These are phyloP conservation scores for Rostrohypoxylon terebratum DNA, from an alignment of 495 filamentous ascomycete genomes.

Conservation along the genomic window DNA sequence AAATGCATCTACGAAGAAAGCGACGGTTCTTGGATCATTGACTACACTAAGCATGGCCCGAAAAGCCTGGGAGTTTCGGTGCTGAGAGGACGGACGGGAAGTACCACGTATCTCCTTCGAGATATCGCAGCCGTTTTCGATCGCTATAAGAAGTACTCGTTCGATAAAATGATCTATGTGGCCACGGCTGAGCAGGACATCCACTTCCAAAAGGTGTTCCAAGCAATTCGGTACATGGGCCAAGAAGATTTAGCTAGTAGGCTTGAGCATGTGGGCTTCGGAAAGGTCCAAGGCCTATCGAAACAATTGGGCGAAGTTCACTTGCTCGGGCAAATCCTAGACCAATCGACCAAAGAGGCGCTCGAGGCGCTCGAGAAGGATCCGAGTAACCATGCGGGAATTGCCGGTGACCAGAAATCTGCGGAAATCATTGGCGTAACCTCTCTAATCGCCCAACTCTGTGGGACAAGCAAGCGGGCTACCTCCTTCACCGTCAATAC, in stretches of 20 bases:
- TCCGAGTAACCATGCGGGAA: neutral
- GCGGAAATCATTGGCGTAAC: conserved; percentile 3
- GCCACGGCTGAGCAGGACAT: conserved; percentile 3
- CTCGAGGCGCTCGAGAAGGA: neutral
- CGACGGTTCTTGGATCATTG: conserved; percentile 16
- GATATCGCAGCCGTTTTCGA: conserved; percentile 13
- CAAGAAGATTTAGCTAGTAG: neutral
- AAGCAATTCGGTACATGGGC: conserved; percentile 10
- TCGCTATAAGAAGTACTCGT: conserved; percentile 3
- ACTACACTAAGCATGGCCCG: conserved; percentile 4
- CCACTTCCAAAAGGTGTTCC: conserved; percentile 11
- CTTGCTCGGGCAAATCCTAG: conserved; percentile 8
- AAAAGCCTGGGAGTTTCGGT: conserved; percentile 8
- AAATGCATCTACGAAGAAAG: conserved; percentile 11
- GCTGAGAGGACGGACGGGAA: neutral
- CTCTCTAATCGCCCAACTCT: conserved; percentile 5
- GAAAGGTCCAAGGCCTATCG: neutral
- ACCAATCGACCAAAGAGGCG: neutral
- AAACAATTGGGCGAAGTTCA: neutral
- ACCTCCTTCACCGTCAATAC: neutral
- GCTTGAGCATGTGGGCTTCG: conserved; percentile 8
- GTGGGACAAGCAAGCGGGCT: neutral
- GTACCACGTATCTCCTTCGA: conserved; percentile 7
- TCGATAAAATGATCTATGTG: conserved; percentile 17
- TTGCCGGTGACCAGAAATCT: neutral